Percentiles rank a stretch among this genome's conserved stretches.
Evolutionary conservation across 2,329 filamentous ascomycete genomes (phyloP).

Genomic region (Aspergillus fischeri): DNA sequence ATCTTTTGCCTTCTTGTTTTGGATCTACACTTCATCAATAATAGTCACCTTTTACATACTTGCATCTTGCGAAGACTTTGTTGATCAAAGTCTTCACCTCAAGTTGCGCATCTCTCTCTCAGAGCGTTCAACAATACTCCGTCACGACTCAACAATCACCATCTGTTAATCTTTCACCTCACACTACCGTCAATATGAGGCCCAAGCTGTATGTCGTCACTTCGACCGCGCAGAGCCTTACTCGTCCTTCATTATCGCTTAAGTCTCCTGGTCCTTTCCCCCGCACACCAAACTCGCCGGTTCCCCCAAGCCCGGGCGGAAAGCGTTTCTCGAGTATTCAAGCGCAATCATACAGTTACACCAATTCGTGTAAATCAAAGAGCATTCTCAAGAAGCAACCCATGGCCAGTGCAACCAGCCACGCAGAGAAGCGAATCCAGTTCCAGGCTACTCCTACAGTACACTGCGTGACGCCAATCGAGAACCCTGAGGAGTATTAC

Average conservation of each 20-base stretch:
- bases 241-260: conserved; percentile 38
- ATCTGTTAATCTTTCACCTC: conserved; percentile 8
- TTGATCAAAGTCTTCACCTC: conserved; percentile 31
- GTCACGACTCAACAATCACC: conserved; percentile 4
- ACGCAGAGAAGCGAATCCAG: conserved; percentile 37
- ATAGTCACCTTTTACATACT: conserved; percentile 22
- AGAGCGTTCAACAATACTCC: conserved; percentile 1
- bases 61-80: conserved; percentile 25
- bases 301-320: conserved; percentile 38
- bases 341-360: conserved; percentile 41
- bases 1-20: conserved; percentile 19
- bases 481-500: conserved; percentile 47
- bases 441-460: conserved; percentile 44
- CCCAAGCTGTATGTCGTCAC: conserved; percentile 48
- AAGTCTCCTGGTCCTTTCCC: conserved; percentile 40
- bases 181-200: conserved; percentile 42
- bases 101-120: conserved; percentile 5
- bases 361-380: conserved; percentile 43
- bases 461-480: conserved; percentile 46
- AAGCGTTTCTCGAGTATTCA: conserved; percentile 41
- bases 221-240: conserved; percentile 31
- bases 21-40: conserved; percentile 21
- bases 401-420: conserved; percentile 10
- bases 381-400: conserved; percentile 46
- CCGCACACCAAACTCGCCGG: conserved; percentile 42